Conservation (phyloP, 1,284 basidiomycete species). For the Tilletia indica region DNA sequence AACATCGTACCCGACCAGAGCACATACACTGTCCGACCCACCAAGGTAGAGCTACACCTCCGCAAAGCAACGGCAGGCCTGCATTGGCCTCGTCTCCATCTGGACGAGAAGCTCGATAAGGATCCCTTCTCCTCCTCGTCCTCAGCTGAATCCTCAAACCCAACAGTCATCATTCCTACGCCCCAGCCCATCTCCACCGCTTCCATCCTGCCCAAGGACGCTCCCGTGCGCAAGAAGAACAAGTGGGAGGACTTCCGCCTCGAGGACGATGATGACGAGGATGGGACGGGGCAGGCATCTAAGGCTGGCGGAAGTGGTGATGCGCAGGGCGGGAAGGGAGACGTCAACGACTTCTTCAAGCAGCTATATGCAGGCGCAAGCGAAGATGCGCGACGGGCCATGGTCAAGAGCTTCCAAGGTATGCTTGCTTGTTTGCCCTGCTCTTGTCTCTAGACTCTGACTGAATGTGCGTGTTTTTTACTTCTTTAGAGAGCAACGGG, state of each 20-base stretch:
- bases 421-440: no score
- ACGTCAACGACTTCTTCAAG: slow-evolving; percentile 52
- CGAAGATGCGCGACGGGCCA: slow-evolving; percentile 50
- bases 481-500: slow-evolving; percentile 39
- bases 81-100: slow-evolving; percentile 31
- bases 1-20: slow-evolving; percentile 27
- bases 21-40: slow-evolving; percentile 33
- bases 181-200: slow-evolving; percentile 19
- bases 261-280: slow-evolving; percentile 32
- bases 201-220: neutral
- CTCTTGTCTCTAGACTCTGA: neutral
- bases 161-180: neutral
- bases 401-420: slow-evolving; percentile 51
- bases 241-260: slow-evolving; percentile 50
- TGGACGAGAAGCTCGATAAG: neutral
- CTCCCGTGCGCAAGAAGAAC: slow-evolving; percentile 26
- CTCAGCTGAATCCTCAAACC: neutral
- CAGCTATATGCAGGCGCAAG: slow-evolving; percentile 51
- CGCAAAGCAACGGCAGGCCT: slow-evolving; percentile 34
- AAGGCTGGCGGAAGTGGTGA: neutral
- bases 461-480: neutral
- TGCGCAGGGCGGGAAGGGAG: slow-evolving; percentile 21
- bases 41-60: slow-evolving; percentile 48
- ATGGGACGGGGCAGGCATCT: neutral
- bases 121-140: neutral